phyloP scores from a whole-genome alignment of 2,329 filamentous ascomycete species.

The Phialocephala subalpina region DNA sequence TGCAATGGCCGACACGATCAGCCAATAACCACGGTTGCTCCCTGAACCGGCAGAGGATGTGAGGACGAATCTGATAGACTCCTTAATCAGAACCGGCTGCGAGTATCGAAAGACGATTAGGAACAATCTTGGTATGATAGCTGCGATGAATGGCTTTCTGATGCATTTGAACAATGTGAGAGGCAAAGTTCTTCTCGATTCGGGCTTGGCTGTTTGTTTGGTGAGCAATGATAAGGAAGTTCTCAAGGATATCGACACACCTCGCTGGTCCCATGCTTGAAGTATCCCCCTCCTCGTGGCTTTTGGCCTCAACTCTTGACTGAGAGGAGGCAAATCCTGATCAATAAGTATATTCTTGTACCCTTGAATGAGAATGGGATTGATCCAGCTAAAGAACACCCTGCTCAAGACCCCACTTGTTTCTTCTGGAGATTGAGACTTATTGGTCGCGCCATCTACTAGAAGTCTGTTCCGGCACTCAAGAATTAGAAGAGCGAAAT shows the following conservation, averaged over 20 bases:
- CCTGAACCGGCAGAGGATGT: constrained; percentile 8
- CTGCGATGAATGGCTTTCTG: constrained; percentile 40
- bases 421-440: constrained; percentile 31
- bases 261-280: constrained; percentile 29
- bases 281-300: constrained; percentile 27
- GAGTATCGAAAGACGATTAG: constrained; percentile 50
- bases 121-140: constrained; percentile 47
- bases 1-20: constrained; percentile 44
- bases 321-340: constrained; percentile 32
- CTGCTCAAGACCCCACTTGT: constrained; percentile 23
- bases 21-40: constrained; percentile 36
- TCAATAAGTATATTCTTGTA: constrained; percentile 30
- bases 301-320: constrained; percentile 27
- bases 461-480: constrained; percentile 22
- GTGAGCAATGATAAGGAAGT: constrained; percentile 10
- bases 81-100: constrained; percentile 50
- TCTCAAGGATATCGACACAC: constrained; percentile 15
- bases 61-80: constrained; percentile 46
- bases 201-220: constrained; percentile 30
- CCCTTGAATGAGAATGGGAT: constrained; percentile 32
- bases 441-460: constrained; percentile 5
- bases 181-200: constrained; percentile 42
- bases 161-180: constrained; percentile 44
- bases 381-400: constrained; percentile 38
- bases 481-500: constrained; percentile 27